Conservation (phyloP, 2,329 filamentous ascomycete species). For the Aspergillus japonicus region DNA sequence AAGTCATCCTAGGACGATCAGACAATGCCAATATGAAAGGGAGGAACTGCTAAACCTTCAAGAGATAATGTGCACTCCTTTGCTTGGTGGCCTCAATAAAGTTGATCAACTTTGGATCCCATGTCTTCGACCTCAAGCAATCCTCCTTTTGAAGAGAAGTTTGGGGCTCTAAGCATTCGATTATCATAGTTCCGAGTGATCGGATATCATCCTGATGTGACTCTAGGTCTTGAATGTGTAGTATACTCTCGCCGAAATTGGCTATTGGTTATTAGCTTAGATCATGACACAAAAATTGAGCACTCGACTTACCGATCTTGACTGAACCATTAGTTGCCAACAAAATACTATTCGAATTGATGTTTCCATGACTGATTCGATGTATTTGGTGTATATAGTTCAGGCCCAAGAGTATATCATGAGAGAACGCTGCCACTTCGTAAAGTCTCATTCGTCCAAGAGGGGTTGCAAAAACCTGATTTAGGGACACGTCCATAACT, state of each 20-base stretch:
- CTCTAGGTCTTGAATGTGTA: background rate
- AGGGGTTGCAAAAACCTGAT: conserved; percentile 12
- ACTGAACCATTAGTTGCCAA: conserved; percentile 13
- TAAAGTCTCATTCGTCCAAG: conserved; percentile 13
- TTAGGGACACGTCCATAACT: conserved; percentile 18
- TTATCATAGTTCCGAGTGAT: conserved; percentile 13
- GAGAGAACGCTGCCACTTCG: conserved; percentile 16
- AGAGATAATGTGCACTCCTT: conserved; percentile 2
- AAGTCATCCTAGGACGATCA: conserved; percentile 15
- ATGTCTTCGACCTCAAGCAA: conserved; percentile 3
- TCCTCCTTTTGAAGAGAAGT: conserved; percentile 10
- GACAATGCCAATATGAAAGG: background rate
- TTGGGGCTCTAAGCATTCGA: conserved; percentile 15
- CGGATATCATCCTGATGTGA: conserved; percentile 8
- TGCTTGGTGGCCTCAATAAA: conserved; percentile 15
- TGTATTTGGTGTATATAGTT: conserved; percentile 15
- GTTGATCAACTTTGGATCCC: conserved; percentile 3
- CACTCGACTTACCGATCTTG: conserved; percentile 14
- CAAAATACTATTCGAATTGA: conserved; percentile 9
- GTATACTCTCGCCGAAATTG: conserved; percentile 14
- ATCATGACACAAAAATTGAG: background rate
- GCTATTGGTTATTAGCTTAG: background rate
- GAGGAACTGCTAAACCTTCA: conserved; percentile 6
- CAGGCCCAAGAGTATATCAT: conserved; percentile 15
- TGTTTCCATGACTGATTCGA: conserved; percentile 9